Base-by-base conservation (phyloP, 192 early-diverging fungal genomes). In the Piromyces sp. region DNA sequence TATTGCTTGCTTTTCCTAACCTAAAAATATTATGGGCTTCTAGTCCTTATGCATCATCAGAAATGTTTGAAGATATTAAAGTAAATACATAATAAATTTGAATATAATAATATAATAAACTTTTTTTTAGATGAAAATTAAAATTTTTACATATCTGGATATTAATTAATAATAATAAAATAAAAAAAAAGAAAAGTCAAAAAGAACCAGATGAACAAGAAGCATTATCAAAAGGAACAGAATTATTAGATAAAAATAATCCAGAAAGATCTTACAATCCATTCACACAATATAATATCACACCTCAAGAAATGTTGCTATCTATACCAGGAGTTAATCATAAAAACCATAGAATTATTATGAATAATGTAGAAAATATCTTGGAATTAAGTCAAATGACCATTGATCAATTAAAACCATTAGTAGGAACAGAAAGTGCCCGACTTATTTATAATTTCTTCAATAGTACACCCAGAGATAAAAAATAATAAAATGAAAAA, bases 1-100 rank as follows among this genome's bases (percentile, higher is more conserved):
- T 99, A 30, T 89, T 90, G 11, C 82, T 98, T 38, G 87, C 93
- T 29, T 97, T 99, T 83, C 95, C 95, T 3, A 94, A 93, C 5
- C 82, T 99, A 82, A 86, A 90, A 80, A 87, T 95, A 16, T 88
- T 98, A 29, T 99, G 97, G 97, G 94, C 93, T 40, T 87, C 90
- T 29, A 95, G 93, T 84, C 94, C 94, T 5, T 86, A 92, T 81
- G 94, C 93, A 31, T 97, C 96, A 0, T 95, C 94, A 11, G 89
- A 90, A 33, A 94, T 99, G 58, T 97, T 99, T 84, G 88, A 93
- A 58, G 95, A 98, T 85, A 87, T 99, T 80, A 97, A 99, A 88
- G 86, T 85, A 30, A 38, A 36, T 7, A 36, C 12, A 36, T 36
- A 36, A 36, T 36, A 36, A 36, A 36, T 36, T 36, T 36, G 4